These are phyloP conservation scores for Talaromyces sp. DNA, from an alignment of 2,329 filamentous ascomycete genomes.

Conservation along the genomic window DNA sequence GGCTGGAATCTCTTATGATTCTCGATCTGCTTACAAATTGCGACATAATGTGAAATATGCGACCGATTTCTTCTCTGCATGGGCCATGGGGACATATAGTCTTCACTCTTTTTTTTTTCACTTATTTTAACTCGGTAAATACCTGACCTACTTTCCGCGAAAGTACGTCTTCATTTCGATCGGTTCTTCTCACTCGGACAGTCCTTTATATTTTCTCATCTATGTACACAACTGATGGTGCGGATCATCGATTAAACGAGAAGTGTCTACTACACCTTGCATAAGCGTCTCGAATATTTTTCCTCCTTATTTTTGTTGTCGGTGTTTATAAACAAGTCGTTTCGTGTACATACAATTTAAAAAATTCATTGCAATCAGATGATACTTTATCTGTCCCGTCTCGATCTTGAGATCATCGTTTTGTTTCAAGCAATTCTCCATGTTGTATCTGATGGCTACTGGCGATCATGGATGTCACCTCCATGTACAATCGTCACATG, in stretches of 20 bases:
- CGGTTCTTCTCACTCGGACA: neutral
- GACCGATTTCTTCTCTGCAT: neutral
- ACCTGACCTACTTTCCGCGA: neutral
- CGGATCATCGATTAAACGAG: neutral
- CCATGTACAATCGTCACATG: neutral
- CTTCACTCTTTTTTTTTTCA: neutral
- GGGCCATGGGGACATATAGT: neutral
- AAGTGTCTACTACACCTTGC: neutral
- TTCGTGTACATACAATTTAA: neutral
- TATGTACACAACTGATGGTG: neutral
- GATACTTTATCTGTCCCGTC: neutral
- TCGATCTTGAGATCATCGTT: neutral
- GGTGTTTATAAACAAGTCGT: neutral
- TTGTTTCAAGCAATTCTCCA: neutral
- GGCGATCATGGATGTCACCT: neutral
- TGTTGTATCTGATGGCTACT: too few species aligned
- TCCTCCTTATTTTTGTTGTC: neutral
- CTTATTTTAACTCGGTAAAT: neutral
- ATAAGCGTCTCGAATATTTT: neutral
- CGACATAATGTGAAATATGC: conserved; percentile 2
- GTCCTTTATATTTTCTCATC: neutral
- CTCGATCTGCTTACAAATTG: too few species aligned
- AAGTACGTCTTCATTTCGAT: neutral
- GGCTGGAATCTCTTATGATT: too few species aligned
- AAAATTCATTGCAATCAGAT: neutral